Conservation (phyloP, 192 early-diverging fungal genomes). For the Chytriomyces hyalinus region DNA sequence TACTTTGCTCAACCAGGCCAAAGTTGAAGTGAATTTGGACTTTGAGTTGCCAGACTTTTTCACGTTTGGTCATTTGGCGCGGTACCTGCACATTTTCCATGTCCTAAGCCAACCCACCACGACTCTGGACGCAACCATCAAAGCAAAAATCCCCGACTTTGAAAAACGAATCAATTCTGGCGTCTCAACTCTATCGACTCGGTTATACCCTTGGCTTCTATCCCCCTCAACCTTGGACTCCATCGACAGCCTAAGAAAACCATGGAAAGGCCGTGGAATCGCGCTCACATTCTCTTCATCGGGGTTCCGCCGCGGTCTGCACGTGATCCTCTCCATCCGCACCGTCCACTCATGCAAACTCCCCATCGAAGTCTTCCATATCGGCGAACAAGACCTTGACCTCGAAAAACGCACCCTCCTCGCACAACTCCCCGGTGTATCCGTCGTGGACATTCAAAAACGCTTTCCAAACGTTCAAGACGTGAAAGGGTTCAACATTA, state of each 20-base stretch:
- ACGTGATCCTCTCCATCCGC: slow-evolving; percentile 29
- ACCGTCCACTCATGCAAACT: slow-evolving; percentile 47
- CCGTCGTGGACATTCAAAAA: slow-evolving; percentile 37
- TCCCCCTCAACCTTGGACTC: not conserved
- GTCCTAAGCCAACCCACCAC: not conserved
- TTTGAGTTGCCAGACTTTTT: slow-evolving; percentile 32
- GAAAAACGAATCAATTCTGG: not conserved
- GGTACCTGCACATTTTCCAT: slow-evolving; percentile 2
- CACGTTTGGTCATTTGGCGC: slow-evolving; percentile 21
- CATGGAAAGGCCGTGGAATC: slow-evolving; percentile 15
- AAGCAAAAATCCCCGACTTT: not conserved
- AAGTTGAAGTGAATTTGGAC: not conserved
- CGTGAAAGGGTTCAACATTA: slow-evolving; percentile 67
- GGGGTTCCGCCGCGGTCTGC: slow-evolving; percentile 23
- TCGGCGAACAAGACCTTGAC: slow-evolving; percentile 38
- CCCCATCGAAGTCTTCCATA: slow-evolving; percentile 66
- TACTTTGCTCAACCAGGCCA: not conserved
- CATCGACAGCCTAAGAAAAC: not conserved
- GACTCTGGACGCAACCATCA: not conserved
- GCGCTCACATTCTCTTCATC: slow-evolving; percentile 23
- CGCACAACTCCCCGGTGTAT: slow-evolving; percentile 27
- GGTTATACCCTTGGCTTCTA: slow-evolving; percentile 31
- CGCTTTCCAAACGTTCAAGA: slow-evolving; percentile 29
- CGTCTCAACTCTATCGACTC: not conserved
- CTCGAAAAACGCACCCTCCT: slow-evolving; percentile 17